These are phyloP conservation scores for Eutrema salsugineum DNA, from an alignment of 441 rosid genomes.

Conservation along the genomic window DNA sequence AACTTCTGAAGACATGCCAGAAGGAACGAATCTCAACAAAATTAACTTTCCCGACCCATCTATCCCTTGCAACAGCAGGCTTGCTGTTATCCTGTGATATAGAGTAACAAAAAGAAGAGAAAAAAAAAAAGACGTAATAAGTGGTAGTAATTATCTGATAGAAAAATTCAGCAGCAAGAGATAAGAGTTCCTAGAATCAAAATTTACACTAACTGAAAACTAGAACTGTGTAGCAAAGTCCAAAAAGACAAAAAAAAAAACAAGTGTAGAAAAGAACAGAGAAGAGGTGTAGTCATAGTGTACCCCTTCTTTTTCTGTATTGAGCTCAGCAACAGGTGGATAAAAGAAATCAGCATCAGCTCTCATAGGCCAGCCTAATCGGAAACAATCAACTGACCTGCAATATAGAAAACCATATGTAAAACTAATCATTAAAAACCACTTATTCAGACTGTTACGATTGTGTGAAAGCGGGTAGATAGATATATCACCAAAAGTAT, in stretches of 20 bases:
- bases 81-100: conserved; percentile 63
- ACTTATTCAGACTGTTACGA: background rate
- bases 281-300: conserved; percentile 12
- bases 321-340: conserved; percentile 29
- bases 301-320: conserved; percentile 64
- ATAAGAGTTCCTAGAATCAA: background rate
- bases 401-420: conserved; percentile 15
- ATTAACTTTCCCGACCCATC: conserved; percentile 96
- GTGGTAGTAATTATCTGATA: background rate
- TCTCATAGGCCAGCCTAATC: conserved; percentile 99
- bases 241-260: background rate
- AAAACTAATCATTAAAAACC: background rate
- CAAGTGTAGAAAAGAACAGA: background rate
- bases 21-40: conserved; percentile 98
- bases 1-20: conserved; percentile 98
- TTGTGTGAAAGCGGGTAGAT: background rate
- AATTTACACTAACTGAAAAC: background rate
- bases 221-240: conserved; percentile 1
- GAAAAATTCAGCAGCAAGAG: background rate
- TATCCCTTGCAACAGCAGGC: conserved; percentile 48
- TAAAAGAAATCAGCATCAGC: conserved; percentile 92
- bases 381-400: conserved; percentile 97
- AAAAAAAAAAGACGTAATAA: background rate
- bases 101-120: background rate
- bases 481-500: conserved; percentile 73